Conservation (phyloP, 176 grass and related monocot species). For the Avena sativa region DNA sequence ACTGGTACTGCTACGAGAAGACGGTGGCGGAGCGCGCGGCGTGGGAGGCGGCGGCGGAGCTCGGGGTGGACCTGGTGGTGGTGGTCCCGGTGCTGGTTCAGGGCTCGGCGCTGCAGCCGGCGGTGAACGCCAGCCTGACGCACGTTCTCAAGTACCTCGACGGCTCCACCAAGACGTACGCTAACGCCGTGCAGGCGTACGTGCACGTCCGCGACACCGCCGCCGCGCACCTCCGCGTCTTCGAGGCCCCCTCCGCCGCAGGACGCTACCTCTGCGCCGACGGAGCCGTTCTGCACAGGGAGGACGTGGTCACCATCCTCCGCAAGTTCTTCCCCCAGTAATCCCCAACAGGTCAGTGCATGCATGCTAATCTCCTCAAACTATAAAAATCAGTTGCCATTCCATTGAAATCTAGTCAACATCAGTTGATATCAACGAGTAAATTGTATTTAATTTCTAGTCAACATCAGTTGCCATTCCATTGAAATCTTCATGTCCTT, state of each 20-base stretch:
- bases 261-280: too few species aligned
- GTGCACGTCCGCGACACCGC: too few species aligned
- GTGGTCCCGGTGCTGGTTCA: constrained; percentile 63
- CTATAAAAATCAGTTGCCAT: too few species aligned
- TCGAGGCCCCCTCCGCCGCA: too few species aligned
- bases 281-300: constrained; percentile 50
- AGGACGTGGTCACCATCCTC: constrained; percentile 66
- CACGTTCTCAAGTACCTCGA: constrained; percentile 86
- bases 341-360: constrained; percentile 58
- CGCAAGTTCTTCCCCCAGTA: constrained; percentile 67
- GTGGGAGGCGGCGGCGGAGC: constrained; percentile 57
- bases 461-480: too few species aligned
- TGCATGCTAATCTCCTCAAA: not conserved
- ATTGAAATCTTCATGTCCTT: too few species aligned
- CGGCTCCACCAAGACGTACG: constrained; percentile 60
- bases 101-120: constrained; percentile 68
- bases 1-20: constrained; percentile 95
- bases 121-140: constrained; percentile 74
- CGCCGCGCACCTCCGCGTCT: too few species aligned
- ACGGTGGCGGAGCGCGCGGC: constrained; percentile 64
- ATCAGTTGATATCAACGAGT: too few species aligned
- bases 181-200: constrained; percentile 70
- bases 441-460: too few species aligned
- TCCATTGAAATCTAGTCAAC: too few species aligned
- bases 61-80: constrained; percentile 63